phyloP scores from a whole-genome alignment of 75 land plant species.

The Cunninghamia lanceolata region DNA sequence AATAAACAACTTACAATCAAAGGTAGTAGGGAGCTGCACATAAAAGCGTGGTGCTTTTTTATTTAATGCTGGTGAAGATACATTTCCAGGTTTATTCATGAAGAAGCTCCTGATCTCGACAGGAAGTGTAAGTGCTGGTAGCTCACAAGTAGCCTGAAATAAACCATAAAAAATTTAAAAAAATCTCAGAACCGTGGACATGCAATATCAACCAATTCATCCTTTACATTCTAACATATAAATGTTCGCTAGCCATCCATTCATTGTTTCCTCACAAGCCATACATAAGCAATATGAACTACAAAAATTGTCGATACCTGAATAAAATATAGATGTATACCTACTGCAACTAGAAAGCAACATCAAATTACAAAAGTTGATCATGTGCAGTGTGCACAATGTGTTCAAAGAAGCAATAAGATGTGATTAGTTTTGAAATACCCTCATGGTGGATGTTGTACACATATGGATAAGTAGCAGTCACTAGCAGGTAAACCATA shows the following conservation, averaged over 20 bases:
- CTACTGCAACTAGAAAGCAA: neutral
- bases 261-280: neutral
- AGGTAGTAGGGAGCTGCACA: constrained; percentile 38
- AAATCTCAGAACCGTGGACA: neutral
- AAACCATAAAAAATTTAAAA: neutral
- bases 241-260: neutral
- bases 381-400: neutral
- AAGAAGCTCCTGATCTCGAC: constrained; percentile 38
- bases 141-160: constrained; percentile 63
- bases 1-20: constrained; percentile 35
- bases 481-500: neutral
- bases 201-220: neutral
- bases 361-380: neutral
- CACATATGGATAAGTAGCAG: neutral
- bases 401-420: neutral
- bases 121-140: constrained; percentile 38
- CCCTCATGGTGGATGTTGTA: neutral
- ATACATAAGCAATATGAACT: neutral
- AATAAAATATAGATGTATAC: neutral
- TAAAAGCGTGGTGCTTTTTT: constrained; percentile 34
- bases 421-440: too few species aligned
- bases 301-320: neutral
- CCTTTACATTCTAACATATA: neutral
- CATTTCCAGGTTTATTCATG: constrained; percentile 7
- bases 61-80: constrained; percentile 1